phyloP scores from a whole-genome alignment of 345 rosid species.

The Rhodomyrtus tomentosa region DNA sequence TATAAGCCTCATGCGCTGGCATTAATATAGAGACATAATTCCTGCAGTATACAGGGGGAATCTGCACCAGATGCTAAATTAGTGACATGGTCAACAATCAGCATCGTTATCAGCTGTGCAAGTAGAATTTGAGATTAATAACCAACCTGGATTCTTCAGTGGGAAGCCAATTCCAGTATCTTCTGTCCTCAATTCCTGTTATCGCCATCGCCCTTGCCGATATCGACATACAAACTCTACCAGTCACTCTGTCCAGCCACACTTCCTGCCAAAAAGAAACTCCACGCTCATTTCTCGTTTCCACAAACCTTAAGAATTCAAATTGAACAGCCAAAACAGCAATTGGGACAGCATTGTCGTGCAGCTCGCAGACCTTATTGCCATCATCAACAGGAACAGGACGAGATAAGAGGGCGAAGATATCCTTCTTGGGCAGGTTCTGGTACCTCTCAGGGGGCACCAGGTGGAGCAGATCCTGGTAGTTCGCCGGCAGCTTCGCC shows the following conservation, averaged over 20 bases:
- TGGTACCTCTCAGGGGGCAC: conserved; percentile 63
- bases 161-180: conserved; percentile 92
- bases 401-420: conserved; percentile 77
- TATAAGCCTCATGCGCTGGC: background rate
- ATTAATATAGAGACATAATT: background rate
- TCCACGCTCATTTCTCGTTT: background rate
- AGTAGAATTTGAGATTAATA: background rate
- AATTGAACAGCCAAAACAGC: background rate
- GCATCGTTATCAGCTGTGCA: background rate
- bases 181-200: conserved; percentile 89
- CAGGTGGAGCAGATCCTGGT: conserved; percentile 73
- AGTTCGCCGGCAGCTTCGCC: conserved; percentile 66
- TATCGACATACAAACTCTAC: conserved; percentile 76
- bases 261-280: conserved; percentile 41
- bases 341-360: background rate
- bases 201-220: conserved; percentile 84
- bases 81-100: background rate
- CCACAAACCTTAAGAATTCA: background rate
- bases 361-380: conserved; percentile 34
- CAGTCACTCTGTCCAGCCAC: conserved; percentile 89
- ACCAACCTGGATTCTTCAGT: conserved; percentile 91
- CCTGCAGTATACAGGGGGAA: background rate
- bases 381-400: conserved; percentile 67
- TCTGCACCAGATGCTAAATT: background rate
- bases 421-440: conserved; percentile 58